Percentiles rank a stretch among this genome's conserved stretches.
phyloP scores from a whole-genome alignment of 2,329 filamentous ascomycete species.

The Pseudogymnoascus sp. region DNA sequence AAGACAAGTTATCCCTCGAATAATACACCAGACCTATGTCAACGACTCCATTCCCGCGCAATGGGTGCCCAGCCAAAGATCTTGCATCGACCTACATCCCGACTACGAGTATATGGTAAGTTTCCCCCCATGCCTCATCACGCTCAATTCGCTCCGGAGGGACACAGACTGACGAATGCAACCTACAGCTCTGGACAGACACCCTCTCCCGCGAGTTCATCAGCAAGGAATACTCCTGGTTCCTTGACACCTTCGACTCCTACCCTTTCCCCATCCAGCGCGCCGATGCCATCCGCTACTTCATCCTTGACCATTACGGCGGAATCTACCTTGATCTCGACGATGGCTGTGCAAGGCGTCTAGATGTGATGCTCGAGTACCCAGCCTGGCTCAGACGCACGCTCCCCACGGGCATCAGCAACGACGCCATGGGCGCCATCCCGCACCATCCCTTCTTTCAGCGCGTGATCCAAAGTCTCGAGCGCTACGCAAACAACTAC shows the following conservation, averaged over 20 bases:
- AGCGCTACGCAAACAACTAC: conserved; percentile 63
- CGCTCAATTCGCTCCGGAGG: neutral
- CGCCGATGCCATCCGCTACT: conserved; percentile 73
- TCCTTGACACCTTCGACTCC: conserved; percentile 64
- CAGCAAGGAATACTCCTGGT: conserved; percentile 67
- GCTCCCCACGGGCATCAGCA: conserved; percentile 69
- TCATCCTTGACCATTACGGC: conserved; percentile 68
- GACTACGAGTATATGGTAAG: conserved; percentile 66
- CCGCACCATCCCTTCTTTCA: conserved; percentile 70
- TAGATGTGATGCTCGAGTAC: conserved; percentile 60
- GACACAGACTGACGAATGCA: neutral
- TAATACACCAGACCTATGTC: conserved; percentile 71
- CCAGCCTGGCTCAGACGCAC: conserved; percentile 66
- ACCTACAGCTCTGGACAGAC: conserved; percentile 67
- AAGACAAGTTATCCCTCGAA: conserved; percentile 64
- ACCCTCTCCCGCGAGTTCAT: conserved; percentile 64
- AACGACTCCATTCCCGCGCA: conserved; percentile 59
- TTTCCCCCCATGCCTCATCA: conserved; percentile 10
- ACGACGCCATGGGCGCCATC: conserved; percentile 70
- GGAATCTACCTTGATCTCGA: conserved; percentile 79
- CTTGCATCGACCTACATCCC: conserved; percentile 59
- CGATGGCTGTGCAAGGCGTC: conserved; percentile 29
- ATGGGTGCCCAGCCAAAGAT: conserved; percentile 61
- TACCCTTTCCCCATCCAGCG: conserved; percentile 72
- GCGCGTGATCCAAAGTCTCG: conserved; percentile 59